Base-by-base conservation (phyloP, 1,284 basidiomycete genomes). In the Fomes fomentarius region DNA sequence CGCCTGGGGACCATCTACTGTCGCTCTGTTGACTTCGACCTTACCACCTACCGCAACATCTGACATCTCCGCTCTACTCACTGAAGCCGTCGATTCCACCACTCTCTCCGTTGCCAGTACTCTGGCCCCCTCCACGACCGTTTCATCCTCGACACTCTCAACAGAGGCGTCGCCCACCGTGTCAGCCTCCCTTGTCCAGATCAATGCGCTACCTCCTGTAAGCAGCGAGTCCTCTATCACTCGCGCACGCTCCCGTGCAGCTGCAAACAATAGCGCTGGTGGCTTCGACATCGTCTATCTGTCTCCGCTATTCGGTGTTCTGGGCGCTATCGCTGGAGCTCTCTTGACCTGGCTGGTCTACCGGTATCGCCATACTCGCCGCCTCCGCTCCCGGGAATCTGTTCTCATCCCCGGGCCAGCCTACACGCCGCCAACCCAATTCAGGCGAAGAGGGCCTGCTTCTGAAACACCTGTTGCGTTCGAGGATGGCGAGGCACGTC, bases 171-270 rank as follows among this genome's bases (percentile, higher is more conserved):
- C 53, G 3, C 25, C 58, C 4, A 54, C 50, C 9, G 34, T 53
- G 10, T 39, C 58, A 9, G 40, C 42, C 34, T 56, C 66, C 1
- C n/a, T 66, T 12, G 63, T 66, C 17, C 57, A 64, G 25, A 72
- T 76, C 53, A 73, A 76, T 11, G 75, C 76, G 12, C 63, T 76
- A n/a, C 71, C 78, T n/a, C 74, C 78, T 1, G 59, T 66, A 0
- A 67, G 59, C 63, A 40, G 63, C 39, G 50, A 54, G 41, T 30
- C 63, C 48, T 71, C 66, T 17, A 56, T 66, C 25, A 63, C 64
- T 39, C 62, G 60, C 43, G 45, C 65, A 26, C 64, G 63, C 35
- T 54, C 37, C 42, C 57, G 45, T 44, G 39, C 61, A 49, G 50
- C 37, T 17, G 28, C 28, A 30, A 44, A n/a, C 24, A 45, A 21